Base-by-base conservation (phyloP, 176 grass and related monocot species). In the Oryza coarctata region DNA sequence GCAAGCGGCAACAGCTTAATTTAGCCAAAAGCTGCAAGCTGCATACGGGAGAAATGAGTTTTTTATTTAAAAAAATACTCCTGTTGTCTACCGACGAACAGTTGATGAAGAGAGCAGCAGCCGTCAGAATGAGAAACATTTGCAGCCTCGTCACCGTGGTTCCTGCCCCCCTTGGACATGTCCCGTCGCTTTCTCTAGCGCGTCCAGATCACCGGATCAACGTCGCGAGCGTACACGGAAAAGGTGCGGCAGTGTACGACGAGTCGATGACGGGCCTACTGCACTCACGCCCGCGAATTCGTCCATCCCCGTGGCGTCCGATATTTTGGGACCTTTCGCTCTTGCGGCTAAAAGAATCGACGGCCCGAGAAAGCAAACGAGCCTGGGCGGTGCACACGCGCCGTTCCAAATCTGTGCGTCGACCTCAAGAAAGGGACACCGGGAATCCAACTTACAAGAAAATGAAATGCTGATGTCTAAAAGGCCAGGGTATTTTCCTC, bases 21-120 rank as follows among this genome's bases (percentile, higher is more conserved):
- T 67, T 84, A 84, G 55, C 32, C 66, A 26, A 31, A 52, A 79
- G 60, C 34, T 50, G 55, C n/a, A 84, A 75, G 49, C 75, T 45
- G 49, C 62, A 70, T 80, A 40, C 49, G 7, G 8, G 70, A 69
- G 76, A 85, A 22, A 52, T 20, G 18, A 52, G 62, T 70, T 76
- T 76, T 88, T 68, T n/a, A 18, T 25, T 15, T 26, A 0, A 63
- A 18, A 70, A 36, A 63, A 28, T 23, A 33, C 32, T 4, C 32
- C 32, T 2, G 4, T 33, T 36, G 41, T 32, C 25, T 34, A 66
- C 34, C 36, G 7, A 23, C 60, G 77, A 72, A 75, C 22, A n/a
- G 60, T n/a, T 62, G 1, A 22, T 6, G 31, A 32, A 18, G 41
- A 43, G 63, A 6, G 32, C 32, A 38, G 15, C 7, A 60, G 22